A percentile compares a stretch with the other conserved stretches of the same genome.
Conservation (phyloP, 139 green algal genomes). For the Eudorina sp. region DNA sequence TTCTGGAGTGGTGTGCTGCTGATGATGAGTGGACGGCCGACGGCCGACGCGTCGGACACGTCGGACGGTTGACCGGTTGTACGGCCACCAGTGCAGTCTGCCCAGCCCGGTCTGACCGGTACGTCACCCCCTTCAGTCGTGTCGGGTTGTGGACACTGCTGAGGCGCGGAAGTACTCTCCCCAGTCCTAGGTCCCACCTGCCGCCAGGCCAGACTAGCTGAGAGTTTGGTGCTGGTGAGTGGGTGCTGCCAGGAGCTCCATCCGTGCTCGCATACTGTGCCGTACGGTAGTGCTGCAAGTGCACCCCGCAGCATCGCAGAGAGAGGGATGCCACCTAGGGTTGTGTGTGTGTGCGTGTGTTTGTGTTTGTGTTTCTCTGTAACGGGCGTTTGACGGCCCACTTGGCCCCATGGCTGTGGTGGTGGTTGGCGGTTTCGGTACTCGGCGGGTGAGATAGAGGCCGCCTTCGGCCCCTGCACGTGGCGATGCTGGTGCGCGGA, state of each 20-base stretch:
- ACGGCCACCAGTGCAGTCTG: no score
- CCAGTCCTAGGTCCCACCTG: neutral
- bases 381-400: neutral
- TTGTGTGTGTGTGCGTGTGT: neutral
- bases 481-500: neutral
- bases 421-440: neutral
- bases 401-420: neutral
- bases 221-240: no score
- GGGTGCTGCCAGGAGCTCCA: neutral
- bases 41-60: no score
- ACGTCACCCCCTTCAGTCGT: neutral
- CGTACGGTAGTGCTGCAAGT: neutral
- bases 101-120: no score
- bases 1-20: no score
- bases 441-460: neutral
- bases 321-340: neutral
- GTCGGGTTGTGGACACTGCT: neutral
- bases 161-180: neutral
- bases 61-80: no score
- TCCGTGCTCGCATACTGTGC: neutral
- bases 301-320: neutral
- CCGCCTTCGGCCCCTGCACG: neutral
- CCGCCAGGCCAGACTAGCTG: neutral
- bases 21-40: no score
- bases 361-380: neutral